Evolutionary conservation across 345 rosid species (phyloP).

Genomic region (Raphanus sativus): DNA sequence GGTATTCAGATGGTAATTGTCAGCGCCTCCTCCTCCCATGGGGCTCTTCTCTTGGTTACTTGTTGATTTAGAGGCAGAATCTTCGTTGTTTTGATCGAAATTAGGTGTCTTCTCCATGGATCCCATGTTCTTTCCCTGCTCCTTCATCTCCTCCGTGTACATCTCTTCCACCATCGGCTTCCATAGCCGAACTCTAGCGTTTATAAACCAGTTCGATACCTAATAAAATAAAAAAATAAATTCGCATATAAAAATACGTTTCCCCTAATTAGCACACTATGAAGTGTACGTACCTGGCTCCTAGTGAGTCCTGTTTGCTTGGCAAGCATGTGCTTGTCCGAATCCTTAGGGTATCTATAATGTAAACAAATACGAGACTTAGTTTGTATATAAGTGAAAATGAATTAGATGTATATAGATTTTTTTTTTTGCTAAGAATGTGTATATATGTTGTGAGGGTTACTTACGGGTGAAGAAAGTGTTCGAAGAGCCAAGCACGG

Average conservation of each 20-base stretch:
- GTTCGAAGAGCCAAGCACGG: conserved; percentile 98
- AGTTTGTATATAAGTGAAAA: background rate
- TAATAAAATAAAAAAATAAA: conserved; percentile 25
- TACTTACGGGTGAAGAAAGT: conserved; percentile 96
- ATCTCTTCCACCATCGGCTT: conserved; percentile 99
- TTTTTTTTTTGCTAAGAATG: too few relatives aligned
- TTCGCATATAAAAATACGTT: background rate
- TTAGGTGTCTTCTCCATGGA: conserved; percentile 56
- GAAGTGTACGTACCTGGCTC: conserved; percentile 61
- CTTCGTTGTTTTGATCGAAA: conserved; percentile 62
- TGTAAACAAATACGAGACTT: conserved; percentile 7
- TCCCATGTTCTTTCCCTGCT: conserved; percentile 61
- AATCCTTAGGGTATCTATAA: conserved; percentile 88
- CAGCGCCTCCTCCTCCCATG: conserved; percentile 38
- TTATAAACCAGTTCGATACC: conserved; percentile 99
- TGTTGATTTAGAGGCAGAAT: conserved; percentile 58
- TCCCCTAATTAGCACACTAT: background rate
- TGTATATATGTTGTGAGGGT: background rate
- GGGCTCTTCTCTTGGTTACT: conserved; percentile 52
- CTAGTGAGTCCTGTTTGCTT: conserved; percentile 95
- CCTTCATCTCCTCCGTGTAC: conserved; percentile 87
- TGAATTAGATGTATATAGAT: background rate
- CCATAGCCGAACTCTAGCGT: conserved; percentile 98
- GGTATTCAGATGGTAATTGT: conserved; percentile 54
- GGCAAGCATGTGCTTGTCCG: conserved; percentile 89